Percentiles rank a stretch among this genome's conserved stretches.
These are phyloP conservation scores for Nowakowskiella sp. DNA, from an alignment of 192 early-diverging fungal species.

Conservation along the genomic window DNA sequence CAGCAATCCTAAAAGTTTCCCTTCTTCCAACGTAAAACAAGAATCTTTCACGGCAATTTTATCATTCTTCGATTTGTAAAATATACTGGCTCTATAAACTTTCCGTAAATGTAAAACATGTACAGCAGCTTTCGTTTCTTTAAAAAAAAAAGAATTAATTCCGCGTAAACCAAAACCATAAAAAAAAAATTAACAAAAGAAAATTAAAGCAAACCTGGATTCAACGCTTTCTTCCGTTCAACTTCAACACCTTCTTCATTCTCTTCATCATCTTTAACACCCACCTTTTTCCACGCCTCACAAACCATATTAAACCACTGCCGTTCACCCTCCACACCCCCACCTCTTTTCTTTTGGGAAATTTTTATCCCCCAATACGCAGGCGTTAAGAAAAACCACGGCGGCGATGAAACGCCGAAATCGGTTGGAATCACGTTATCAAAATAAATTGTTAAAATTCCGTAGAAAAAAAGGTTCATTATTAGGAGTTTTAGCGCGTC, in stretches of 20 bases:
- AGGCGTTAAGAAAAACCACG: conserved; percentile 59
- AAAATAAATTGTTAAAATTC: conserved; percentile 59
- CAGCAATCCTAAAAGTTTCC: conserved; percentile 27
- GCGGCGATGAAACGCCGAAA: conserved; percentile 51
- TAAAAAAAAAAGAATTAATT: too few species aligned
- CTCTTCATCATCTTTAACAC: conserved; percentile 33
- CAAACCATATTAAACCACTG: not conserved
- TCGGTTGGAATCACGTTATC: conserved; percentile 72
- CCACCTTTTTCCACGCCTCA: not conserved
- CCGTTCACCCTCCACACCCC: conserved; percentile 31
- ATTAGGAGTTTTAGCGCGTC: conserved; percentile 55
- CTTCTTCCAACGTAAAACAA: conserved; percentile 30
- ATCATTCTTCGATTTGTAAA: conserved; percentile 20
- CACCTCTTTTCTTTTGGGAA: conserved; percentile 3
- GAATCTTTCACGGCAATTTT: conserved; percentile 35
- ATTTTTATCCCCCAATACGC: conserved; percentile 55
- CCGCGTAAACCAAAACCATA: not conserved
- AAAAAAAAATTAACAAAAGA: too few species aligned
- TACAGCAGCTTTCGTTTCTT: too few species aligned
- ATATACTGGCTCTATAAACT: conserved; percentile 22
- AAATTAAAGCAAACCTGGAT: conserved; percentile 15
- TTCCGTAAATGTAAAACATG: conserved; percentile 44
- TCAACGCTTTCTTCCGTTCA: conserved; percentile 33
- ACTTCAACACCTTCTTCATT: conserved; percentile 38
- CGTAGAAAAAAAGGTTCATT: conserved; percentile 54